Evolutionary conservation across 139 green algal genomes (phyloP).

Genomic region (Volvox africanus): DNA sequence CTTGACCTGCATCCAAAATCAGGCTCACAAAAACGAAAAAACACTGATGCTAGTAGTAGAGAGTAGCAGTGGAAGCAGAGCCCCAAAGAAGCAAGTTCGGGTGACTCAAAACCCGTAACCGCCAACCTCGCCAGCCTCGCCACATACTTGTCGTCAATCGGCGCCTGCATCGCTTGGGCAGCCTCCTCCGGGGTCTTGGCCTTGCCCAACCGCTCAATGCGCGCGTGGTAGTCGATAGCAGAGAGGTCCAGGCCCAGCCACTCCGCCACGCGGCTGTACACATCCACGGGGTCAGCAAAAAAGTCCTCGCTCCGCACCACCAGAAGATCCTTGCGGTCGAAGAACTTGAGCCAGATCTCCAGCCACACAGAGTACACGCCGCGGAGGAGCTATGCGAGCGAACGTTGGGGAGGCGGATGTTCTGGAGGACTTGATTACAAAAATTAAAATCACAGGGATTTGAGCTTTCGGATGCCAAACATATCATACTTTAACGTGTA

Average conservation of each 20-base stretch:
- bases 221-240: background rate
- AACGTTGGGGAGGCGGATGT: too few relatives aligned
- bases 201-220: background rate
- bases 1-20: background rate
- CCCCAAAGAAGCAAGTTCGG: background rate
- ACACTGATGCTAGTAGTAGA: too few relatives aligned
- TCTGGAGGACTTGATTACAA: too few relatives aligned
- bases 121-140: background rate
- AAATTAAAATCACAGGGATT: too few relatives aligned
- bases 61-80: too few relatives aligned
- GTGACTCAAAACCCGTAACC: background rate
- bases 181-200: background rate
- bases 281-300: background rate
- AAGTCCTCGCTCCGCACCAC: constrained; percentile 34
- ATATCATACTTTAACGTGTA: too few relatives aligned
- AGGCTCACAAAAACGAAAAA: too few relatives aligned
- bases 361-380: constrained; percentile 61
- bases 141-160: background rate
- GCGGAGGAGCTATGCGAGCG: constrained; percentile 57
- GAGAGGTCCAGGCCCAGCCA: constrained; percentile 21
- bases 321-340: constrained; percentile 44
- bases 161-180: too few relatives aligned
- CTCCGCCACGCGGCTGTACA: background rate
- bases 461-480: too few relatives aligned
- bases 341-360: constrained; percentile 59